Evolutionary conservation across 2,329 filamentous ascomycete species (phyloP).

Genomic region (Aureobasidium subglaciale): DNA sequence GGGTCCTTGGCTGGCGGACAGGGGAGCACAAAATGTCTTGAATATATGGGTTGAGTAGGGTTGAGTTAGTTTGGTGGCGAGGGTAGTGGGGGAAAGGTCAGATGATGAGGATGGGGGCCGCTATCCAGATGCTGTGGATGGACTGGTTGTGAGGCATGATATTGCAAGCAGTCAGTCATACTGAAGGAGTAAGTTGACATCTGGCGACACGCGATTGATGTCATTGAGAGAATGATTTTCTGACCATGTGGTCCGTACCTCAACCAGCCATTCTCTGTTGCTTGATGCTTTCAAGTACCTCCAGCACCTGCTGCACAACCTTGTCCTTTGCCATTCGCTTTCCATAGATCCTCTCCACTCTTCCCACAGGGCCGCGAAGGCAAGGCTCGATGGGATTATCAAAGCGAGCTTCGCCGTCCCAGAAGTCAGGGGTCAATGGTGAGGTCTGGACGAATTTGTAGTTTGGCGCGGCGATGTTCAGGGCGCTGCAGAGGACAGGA

Average conservation of each 20-base stretch:
- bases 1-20: too few species aligned
- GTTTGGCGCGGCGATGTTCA: background rate
- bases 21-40: too few species aligned
- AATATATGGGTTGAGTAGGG: too few species aligned
- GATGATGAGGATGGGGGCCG: too few species aligned
- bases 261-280: background rate
- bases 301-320: background rate
- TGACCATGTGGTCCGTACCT: background rate
- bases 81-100: too few species aligned
- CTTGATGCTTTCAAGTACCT: background rate
- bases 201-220: too few species aligned
- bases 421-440: background rate
- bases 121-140: too few species aligned
- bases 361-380: constrained; percentile 1
- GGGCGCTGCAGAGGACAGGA: background rate
- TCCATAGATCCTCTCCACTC: background rate
- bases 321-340: constrained; percentile 8
- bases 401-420: constrained; percentile 2
- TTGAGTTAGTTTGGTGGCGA: too few species aligned
- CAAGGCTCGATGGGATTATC: background rate
- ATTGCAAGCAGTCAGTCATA: too few species aligned
- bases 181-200: too few species aligned
- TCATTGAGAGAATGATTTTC: background rate
- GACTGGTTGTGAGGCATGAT: too few species aligned
- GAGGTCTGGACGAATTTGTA: background rate